Evolutionary conservation across 192 early-diverging fungal species (phyloP), one percentile per base, ranked within the genome.

Genomic region (Linderina pennispora): DNA sequence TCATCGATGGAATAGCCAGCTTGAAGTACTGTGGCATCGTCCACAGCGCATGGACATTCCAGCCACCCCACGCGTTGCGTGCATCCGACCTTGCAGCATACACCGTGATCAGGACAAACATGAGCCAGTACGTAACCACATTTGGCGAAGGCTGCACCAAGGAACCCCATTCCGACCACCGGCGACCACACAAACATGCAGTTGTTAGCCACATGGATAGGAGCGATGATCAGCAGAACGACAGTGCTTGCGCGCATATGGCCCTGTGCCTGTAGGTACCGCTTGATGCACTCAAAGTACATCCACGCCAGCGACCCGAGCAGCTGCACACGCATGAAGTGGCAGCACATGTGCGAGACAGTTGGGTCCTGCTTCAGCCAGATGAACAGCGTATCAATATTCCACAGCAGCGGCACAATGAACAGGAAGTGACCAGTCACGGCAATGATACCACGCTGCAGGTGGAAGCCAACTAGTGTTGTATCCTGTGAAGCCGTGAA

Each of bases 231-330:
- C 17, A 84, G 36, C 21, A 91, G 72, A 15, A 94, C 78, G 43
- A 74, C 77, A 21, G 91, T 88, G 25, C 75, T 77, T 1, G 87
- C 89, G 21, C 85, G 76, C 95, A 98, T 92, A 55, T 85, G 84
- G 45, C 86, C 92, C 74, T 98, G 94, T 1, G 85, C 82, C 53
- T 94, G 89, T 18, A 96, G 69, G 52, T 77, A 96, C 45, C 89
- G 79, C 55, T 91, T 88, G 37, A 91, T 54, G 55, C 86, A 88
- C 46, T 96, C 92, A 76, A 87, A 86, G 15, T 79, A 73, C 61
- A 96, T 63, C 62, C 75, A 82, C 2, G 91, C 84, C 22, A 86
- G 79, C 22, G 83, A 77, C 1, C 90, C 89, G 1, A 84, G 58
- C 23, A 94, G 54, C 19, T 85, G 69, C 19, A 75, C 83, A 3